Evolutionary conservation across 2,329 filamentous ascomycete genomes (phyloP).

Genomic region (Thermoascus crustaceus): DNA sequence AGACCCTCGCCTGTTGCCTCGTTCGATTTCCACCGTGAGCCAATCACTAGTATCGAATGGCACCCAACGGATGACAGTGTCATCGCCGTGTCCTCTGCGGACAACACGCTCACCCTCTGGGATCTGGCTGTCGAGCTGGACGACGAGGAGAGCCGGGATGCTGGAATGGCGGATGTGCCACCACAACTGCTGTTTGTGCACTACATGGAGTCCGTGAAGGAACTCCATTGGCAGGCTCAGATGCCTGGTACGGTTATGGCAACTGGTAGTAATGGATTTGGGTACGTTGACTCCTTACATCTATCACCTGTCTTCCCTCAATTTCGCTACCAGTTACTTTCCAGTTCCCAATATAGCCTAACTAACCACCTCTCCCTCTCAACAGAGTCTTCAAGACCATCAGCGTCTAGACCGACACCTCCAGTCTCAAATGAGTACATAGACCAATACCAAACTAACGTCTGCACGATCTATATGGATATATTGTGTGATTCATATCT

Average conservation of each 20-base stretch:
- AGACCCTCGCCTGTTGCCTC: slow-evolving; percentile 77
- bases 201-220: slow-evolving; percentile 90
- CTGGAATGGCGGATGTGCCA: slow-evolving; percentile 79
- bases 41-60: slow-evolving; percentile 94
- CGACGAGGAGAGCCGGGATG: slow-evolving; percentile 90
- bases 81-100: slow-evolving; percentile 80
- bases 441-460: too few relatives aligned
- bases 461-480: too few relatives aligned
- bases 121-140: slow-evolving; percentile 94
- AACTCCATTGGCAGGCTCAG: slow-evolving; percentile 95
- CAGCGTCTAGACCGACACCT: slow-evolving; percentile 52
- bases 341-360: too few relatives aligned
- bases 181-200: slow-evolving; percentile 94
- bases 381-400: slow-evolving; percentile 71
- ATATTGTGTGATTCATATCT: too few relatives aligned
- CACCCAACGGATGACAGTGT: slow-evolving; percentile 96
- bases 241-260: slow-evolving; percentile 84
- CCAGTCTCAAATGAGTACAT: background rate
- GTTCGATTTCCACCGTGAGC: slow-evolving; percentile 93
- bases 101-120: slow-evolving; percentile 93
- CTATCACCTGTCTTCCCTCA: background rate
- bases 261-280: slow-evolving; percentile 79
- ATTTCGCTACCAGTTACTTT: too few relatives aligned
- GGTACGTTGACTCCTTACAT: slow-evolving; percentile 34
- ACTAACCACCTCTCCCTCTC: slow-evolving; percentile 11